phyloP scores from a whole-genome alignment of 2,329 filamentous ascomycete species.

The Pseudogymnoascus pannorum region DNA sequence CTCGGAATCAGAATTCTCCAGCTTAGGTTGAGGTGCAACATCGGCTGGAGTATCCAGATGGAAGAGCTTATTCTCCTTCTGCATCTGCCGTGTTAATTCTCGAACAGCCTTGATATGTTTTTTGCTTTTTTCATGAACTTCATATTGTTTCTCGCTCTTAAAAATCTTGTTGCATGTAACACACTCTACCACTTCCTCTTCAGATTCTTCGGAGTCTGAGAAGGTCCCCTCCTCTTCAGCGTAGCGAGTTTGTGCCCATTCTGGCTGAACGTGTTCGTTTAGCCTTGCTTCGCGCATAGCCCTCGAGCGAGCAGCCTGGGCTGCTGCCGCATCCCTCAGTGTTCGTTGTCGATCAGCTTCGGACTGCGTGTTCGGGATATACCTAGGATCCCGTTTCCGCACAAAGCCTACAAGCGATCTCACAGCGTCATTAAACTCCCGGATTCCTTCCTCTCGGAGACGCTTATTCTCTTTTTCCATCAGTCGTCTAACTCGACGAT shows the following conservation, averaged over 20 bases:
- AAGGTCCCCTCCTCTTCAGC: slow-evolving; percentile 51
- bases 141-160: slow-evolving; percentile 85
- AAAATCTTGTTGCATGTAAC: slow-evolving; percentile 72
- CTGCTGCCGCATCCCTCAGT: slow-evolving; percentile 69
- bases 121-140: slow-evolving; percentile 91
- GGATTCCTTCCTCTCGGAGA: slow-evolving; percentile 69
- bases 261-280: slow-evolving; percentile 55
- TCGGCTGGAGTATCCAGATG: slow-evolving; percentile 33
- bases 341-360: slow-evolving; percentile 74
- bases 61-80: slow-evolving; percentile 63
- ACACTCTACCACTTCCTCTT: slow-evolving; percentile 56
- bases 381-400: slow-evolving; percentile 84
- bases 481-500: slow-evolving; percentile 69
- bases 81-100: slow-evolving; percentile 74
- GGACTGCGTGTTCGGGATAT: slow-evolving; percentile 66
- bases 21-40: slow-evolving; percentile 6
- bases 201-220: slow-evolving; percentile 43
- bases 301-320: slow-evolving; percentile 75
- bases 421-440: slow-evolving; percentile 90
- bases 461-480: slow-evolving; percentile 97
- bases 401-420: slow-evolving; percentile 80
- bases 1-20: slow-evolving; percentile 19
- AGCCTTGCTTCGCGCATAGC: slow-evolving; percentile 74
- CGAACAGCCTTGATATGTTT: slow-evolving; percentile 87
- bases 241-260: slow-evolving; percentile 63